phyloP scores from a whole-genome alignment of 768 basidiomycete genomes.

The Russula earlei region DNA sequence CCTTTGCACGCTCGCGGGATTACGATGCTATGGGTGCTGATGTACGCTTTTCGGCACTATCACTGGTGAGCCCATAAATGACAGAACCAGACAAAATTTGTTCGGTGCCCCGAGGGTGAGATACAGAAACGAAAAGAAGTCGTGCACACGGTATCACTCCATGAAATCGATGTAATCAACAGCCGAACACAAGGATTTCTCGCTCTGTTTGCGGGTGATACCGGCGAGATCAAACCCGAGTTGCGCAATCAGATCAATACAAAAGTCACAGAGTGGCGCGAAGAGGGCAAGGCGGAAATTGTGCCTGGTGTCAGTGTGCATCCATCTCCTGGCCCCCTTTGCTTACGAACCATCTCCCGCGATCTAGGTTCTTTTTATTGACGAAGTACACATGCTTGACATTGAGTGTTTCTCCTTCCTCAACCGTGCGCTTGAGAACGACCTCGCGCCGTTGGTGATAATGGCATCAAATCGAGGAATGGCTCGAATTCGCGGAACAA shows the following conservation, averaged over 20 bases:
- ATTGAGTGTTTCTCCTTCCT: conserved; percentile 99
- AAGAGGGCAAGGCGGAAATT: conserved; percentile 97
- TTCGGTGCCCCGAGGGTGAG: conserved; percentile 96
- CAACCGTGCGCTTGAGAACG: conserved; percentile 90
- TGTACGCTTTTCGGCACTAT: conserved; percentile 39
- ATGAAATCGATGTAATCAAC: conserved; percentile 99
- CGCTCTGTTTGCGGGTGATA: conserved; percentile 90
- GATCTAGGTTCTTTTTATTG: conserved; percentile 87
- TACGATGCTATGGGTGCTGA: conserved; percentile 99
- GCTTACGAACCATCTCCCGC: not conserved
- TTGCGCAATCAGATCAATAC: conserved; percentile 93
- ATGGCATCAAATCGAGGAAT: conserved; percentile 98
- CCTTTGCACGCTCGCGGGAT: conserved; percentile 93
- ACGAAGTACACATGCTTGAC: conserved; percentile 99
- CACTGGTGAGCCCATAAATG: not conserved
- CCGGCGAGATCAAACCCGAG: conserved; percentile 97
- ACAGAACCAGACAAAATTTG: conserved; percentile 80
- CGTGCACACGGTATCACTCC: conserved; percentile 92
- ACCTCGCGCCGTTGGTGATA: conserved; percentile 89
- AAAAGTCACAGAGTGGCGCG: conserved; percentile 95
- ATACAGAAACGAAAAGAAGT: conserved; percentile 97
- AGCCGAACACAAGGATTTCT: conserved; percentile 97
- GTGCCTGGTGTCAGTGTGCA: conserved; percentile 73
- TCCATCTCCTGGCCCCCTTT: not conserved
- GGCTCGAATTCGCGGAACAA: conserved; percentile 90